These are phyloP conservation scores for Yarrowia sp. DNA, from an alignment of 805 yeast species.

Conservation along the genomic window DNA sequence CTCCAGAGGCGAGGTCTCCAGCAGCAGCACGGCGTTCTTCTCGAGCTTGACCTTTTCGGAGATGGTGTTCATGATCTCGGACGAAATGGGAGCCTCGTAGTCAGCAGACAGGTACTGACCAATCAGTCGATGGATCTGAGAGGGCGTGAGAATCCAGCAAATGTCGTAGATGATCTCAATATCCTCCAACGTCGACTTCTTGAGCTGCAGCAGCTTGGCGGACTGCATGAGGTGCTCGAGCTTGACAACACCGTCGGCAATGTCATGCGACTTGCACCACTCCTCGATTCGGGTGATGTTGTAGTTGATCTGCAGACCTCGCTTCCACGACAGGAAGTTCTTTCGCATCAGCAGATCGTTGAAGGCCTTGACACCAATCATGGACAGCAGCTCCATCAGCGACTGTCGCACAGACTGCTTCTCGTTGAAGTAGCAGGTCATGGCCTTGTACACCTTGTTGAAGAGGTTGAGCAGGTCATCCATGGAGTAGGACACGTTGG, in stretches of 20 bases:
- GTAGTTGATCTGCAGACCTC: conserved; percentile 95
- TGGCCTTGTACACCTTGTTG: conserved; percentile 89
- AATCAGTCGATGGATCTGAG: conserved; percentile 92
- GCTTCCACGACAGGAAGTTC: conserved; percentile 94
- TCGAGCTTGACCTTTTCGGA: conserved; percentile 56
- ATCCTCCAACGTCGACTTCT: conserved; percentile 88
- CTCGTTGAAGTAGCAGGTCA: conserved; percentile 90
- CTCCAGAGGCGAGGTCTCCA: conserved; percentile 52
- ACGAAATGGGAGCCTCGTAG: conserved; percentile 90
- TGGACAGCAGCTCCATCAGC: conserved; percentile 78
- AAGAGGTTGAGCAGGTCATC: conserved; percentile 90
- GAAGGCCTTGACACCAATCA: conserved; percentile 92
- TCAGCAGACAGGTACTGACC: conserved; percentile 91
- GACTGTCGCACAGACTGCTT: conserved; percentile 83
- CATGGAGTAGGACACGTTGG: conserved; percentile 77
- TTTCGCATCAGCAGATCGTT: conserved; percentile 95
- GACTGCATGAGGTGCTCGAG: conserved; percentile 90
- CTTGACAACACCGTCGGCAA: conserved; percentile 84
- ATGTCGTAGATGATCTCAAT: conserved; percentile 92
- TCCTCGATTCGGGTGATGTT: conserved; percentile 96
- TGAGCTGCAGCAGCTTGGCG: conserved; percentile 88
- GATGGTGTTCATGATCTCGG: conserved; percentile 77
- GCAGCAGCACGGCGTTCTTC: conserved; percentile 52
- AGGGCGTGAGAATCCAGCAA: conserved; percentile 90
- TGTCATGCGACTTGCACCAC: conserved; percentile 95